Conservation (phyloP, 768 basidiomycete genomes). For the Phanerochaete sordida region DNA sequence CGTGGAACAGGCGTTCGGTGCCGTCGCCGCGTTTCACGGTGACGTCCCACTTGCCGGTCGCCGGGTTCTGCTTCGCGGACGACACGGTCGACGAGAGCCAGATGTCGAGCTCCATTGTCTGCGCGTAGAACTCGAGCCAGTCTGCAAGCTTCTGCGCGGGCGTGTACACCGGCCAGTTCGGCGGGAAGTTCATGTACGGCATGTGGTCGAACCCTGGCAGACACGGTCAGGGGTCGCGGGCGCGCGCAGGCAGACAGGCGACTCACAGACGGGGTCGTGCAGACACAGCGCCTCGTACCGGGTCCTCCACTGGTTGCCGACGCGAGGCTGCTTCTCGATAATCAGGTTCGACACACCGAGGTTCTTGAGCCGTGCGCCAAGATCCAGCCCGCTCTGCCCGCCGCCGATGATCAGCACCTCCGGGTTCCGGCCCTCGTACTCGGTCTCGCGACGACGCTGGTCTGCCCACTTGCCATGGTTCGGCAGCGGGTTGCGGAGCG, state of each 20-base stretch:
- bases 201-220: conserved; percentile 42
- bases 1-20: conserved; percentile 26
- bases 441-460: conserved; percentile 30
- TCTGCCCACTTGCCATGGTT: conserved; percentile 41
- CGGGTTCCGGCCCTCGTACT: conserved; percentile 44
- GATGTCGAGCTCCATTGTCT: conserved; percentile 56
- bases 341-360: conserved; percentile 50
- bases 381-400: conserved; percentile 51
- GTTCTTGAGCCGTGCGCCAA: conserved; percentile 54
- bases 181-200: conserved; percentile 42
- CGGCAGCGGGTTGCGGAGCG: conserved; percentile 27
- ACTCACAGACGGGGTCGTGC: conserved; percentile 66
- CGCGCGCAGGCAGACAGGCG: conserved; percentile 5
- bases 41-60: conserved; percentile 26
- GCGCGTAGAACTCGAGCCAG: conserved; percentile 65
- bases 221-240: not conserved
- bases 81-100: conserved; percentile 48
- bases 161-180: conserved; percentile 2
- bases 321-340: conserved; percentile 56
- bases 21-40: conserved; percentile 32
- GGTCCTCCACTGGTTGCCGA: conserved; percentile 65
- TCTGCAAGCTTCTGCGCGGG: conserved; percentile 62
- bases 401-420: conserved; percentile 48
- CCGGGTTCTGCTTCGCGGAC: conserved; percentile 15
- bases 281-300: conserved; percentile 66